Evolutionary conservation across 2,329 filamentous ascomycete genomes (phyloP).

Genomic region (Colletotrichum plurivorum): DNA sequence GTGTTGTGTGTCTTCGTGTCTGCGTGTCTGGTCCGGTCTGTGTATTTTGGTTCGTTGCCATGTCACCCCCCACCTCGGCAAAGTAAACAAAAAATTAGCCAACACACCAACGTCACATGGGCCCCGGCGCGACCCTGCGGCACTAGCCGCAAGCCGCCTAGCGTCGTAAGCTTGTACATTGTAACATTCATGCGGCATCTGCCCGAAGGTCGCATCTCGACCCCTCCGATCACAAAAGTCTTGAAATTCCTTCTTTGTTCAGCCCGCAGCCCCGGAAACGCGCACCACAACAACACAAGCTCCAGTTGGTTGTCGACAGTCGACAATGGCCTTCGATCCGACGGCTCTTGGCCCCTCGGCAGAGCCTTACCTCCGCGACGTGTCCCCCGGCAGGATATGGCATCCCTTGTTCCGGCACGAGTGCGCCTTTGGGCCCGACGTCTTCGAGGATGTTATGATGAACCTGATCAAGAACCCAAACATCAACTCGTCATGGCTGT

Average conservation of each 20-base stretch:
- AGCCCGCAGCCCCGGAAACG: slow-evolving; percentile 32
- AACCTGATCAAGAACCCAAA: slow-evolving; percentile 86
- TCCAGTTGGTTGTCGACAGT: background rate
- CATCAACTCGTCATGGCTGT: slow-evolving; percentile 82
- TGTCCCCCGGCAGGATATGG: slow-evolving; percentile 58
- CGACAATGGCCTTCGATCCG: slow-evolving; percentile 52
- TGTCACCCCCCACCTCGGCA: slow-evolving; percentile 39
- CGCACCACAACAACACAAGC: background rate
- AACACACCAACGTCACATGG: slow-evolving; percentile 36
- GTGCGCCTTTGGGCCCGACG: slow-evolving; percentile 74
- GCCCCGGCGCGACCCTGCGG: slow-evolving; percentile 22
- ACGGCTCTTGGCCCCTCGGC: slow-evolving; percentile 51
- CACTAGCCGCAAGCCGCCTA: slow-evolving; percentile 33
- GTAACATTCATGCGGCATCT: slow-evolving; percentile 28
- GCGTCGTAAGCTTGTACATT: slow-evolving; percentile 6
- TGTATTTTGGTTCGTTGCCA: slow-evolving; percentile 41
- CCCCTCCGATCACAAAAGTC: slow-evolving; percentile 23
- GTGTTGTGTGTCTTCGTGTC: too few species aligned
- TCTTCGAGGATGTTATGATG: slow-evolving; percentile 78
- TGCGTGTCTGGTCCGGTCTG: background rate
- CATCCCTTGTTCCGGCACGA: slow-evolving; percentile 66
- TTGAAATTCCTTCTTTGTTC: slow-evolving; percentile 15
- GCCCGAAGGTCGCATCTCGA: slow-evolving; percentile 30
- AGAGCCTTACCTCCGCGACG: slow-evolving; percentile 52
- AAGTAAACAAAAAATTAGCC: slow-evolving; percentile 42